phyloP scores from a whole-genome alignment of 805 yeast genomes.

The Cyberlindnera xishuangbannaensis region DNA sequence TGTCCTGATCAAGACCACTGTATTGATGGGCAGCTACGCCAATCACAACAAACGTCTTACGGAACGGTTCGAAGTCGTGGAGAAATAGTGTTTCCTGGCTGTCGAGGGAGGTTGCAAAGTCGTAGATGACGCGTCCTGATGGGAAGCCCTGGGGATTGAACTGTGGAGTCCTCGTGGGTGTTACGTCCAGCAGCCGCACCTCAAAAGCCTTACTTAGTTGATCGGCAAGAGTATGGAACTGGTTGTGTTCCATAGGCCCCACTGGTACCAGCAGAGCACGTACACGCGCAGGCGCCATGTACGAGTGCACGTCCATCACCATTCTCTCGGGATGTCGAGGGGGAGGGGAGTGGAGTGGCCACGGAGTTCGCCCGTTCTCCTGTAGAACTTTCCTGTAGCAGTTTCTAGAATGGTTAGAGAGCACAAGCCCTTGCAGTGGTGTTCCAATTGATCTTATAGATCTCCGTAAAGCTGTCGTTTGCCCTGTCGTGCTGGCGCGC shows the following conservation, averaged over 20 bases:
- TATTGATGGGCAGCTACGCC: slow-evolving; percentile 32
- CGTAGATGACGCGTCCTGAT: slow-evolving; percentile 62
- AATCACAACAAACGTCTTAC: slow-evolving; percentile 65
- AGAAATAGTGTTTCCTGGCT: slow-evolving; percentile 59
- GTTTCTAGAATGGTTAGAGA: too few species aligned
- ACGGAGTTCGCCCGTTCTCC: too few species aligned
- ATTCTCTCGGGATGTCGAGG: too few species aligned
- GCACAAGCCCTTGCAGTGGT: too few species aligned
- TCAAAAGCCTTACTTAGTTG: slow-evolving; percentile 47
- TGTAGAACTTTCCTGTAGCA: too few species aligned
- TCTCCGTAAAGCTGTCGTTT: too few species aligned
- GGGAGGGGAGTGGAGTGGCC: too few species aligned
- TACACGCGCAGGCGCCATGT: slow-evolving; percentile 44
- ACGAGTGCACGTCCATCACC: background rate
- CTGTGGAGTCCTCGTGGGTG: slow-evolving; percentile 50
- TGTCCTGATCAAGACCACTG: slow-evolving; percentile 21
- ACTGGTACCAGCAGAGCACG: slow-evolving; percentile 65
- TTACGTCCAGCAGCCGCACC: slow-evolving; percentile 68
- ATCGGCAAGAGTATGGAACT: slow-evolving; percentile 35
- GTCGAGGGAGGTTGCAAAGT: slow-evolving; percentile 39
- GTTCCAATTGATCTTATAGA: too few species aligned
- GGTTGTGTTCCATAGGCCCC: slow-evolving; percentile 38
- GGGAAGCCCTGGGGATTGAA: slow-evolving; percentile 89
- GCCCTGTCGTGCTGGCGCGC: too few species aligned
- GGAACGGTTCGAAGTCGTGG: slow-evolving; percentile 85